Conservation (phyloP, 2,329 filamentous ascomycete species). For the Colletotrichum melonis region DNA sequence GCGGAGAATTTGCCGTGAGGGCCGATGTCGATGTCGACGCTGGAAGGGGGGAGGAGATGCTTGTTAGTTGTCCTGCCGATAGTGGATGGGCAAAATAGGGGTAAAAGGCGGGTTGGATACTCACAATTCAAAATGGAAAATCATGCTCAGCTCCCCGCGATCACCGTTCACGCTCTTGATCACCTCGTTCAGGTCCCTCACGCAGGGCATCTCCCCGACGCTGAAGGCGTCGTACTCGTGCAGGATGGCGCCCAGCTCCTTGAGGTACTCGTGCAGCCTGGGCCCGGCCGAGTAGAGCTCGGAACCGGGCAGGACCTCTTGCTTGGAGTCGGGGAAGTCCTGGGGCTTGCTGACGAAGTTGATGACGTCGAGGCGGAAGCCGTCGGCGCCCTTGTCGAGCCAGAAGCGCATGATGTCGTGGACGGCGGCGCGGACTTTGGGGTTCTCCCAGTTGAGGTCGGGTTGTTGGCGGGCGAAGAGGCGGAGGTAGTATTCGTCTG, state of each 20-base stretch:
- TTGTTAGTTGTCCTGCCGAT: not conserved
- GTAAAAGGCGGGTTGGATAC: slow-evolving; percentile 32
- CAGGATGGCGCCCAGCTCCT: slow-evolving; percentile 57
- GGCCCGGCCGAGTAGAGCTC: slow-evolving; percentile 67
- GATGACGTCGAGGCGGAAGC: slow-evolving; percentile 76
- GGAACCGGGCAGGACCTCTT: slow-evolving; percentile 44
- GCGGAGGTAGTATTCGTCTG: slow-evolving; percentile 69
- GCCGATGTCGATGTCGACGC: slow-evolving; percentile 62
- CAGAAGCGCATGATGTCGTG: slow-evolving; percentile 80
- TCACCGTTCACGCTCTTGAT: slow-evolving; percentile 64
- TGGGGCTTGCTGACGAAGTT: slow-evolving; percentile 75
- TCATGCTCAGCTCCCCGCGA: slow-evolving; percentile 74
- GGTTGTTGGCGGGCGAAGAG: slow-evolving; percentile 79
- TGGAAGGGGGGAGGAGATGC: slow-evolving; percentile 34
- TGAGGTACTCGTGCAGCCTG: slow-evolving; percentile 57
- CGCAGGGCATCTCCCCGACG: slow-evolving; percentile 63
- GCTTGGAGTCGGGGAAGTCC: slow-evolving; percentile 61
- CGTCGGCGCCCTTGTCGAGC: slow-evolving; percentile 75
- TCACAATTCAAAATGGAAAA: slow-evolving; percentile 77
- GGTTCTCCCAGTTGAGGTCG: slow-evolving; percentile 83
- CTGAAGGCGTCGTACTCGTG: slow-evolving; percentile 61
- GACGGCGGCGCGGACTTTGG: slow-evolving; percentile 71
- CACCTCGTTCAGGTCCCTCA: slow-evolving; percentile 53
- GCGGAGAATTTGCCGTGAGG: slow-evolving; percentile 55
- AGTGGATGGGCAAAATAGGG: not conserved